phyloP scores from a whole-genome alignment of 1,284 basidiomycete species.

The Cryptococcus jaspeensis region DNA sequence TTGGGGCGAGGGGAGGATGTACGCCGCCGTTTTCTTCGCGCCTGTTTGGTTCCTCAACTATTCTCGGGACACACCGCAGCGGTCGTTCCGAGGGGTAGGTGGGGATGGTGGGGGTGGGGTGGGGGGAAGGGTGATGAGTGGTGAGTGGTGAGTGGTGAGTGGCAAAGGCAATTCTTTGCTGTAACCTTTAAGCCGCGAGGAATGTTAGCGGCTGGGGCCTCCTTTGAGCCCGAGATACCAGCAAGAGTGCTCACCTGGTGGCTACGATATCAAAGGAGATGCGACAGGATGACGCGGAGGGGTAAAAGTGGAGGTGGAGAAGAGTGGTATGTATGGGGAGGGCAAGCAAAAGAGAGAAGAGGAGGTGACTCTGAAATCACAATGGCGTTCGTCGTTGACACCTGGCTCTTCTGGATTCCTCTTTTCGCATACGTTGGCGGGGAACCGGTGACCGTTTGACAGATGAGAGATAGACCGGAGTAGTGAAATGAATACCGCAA shows the following conservation, averaged over 20 bases:
- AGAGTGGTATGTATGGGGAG: not conserved
- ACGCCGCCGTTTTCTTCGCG: slow-evolving; percentile 47
- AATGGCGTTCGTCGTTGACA: not conserved
- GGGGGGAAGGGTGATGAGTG: not conserved
- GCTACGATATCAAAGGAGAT: slow-evolving; percentile 4
- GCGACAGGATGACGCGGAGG: not conserved
- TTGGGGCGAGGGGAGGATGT: slow-evolving; percentile 13
- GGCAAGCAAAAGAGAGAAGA: not conserved
- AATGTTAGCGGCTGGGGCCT: not conserved
- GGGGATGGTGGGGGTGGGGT: slow-evolving; percentile 2
- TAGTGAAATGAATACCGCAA: not conserved
- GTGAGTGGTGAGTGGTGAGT: too few species aligned
- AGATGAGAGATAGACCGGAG: not conserved
- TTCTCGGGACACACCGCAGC: not conserved
- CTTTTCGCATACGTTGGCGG: not conserved
- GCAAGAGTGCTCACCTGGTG: not conserved
- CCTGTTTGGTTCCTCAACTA: slow-evolving; percentile 17
- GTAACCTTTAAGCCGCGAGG: not conserved
- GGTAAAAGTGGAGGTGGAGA: not conserved
- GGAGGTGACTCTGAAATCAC: not conserved
- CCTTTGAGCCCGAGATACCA: not conserved
- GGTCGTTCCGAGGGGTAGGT: not conserved
- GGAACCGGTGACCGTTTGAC: slow-evolving; percentile 1
- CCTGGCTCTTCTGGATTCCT: not conserved
- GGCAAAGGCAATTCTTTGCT: too few species aligned